phyloP scores from a whole-genome alignment of 345 rosid genomes.

The Sisymbrium altissimum region DNA sequence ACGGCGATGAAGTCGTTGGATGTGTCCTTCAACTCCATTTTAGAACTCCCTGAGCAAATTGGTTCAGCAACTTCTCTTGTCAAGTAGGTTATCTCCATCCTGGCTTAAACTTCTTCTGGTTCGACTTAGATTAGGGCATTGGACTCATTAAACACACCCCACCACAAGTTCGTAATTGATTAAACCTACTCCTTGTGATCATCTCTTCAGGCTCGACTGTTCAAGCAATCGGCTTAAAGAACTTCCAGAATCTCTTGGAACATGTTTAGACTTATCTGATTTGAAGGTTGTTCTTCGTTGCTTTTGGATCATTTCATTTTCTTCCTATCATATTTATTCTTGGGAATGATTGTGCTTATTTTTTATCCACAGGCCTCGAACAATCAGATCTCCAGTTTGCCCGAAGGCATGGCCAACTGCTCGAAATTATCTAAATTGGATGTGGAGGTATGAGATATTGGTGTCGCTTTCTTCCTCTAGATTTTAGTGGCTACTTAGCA shows the following conservation, averaged over 20 bases:
- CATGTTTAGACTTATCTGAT: conserved; percentile 70
- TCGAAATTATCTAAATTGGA: conserved; percentile 69
- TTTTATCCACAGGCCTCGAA: conserved; percentile 64
- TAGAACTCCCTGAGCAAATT: conserved; percentile 68
- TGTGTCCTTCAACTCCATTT: conserved; percentile 64
- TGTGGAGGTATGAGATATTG: conserved; percentile 84
- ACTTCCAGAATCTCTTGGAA: conserved; percentile 73
- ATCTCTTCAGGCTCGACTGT: conserved; percentile 71
- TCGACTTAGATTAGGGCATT: background rate
- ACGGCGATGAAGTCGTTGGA: conserved; percentile 74
- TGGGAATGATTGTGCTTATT: conserved; percentile 17
- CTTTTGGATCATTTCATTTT: conserved; percentile 20
- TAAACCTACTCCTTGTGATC: conserved; percentile 16
- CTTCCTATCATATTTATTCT: background rate
- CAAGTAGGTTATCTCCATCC: conserved; percentile 52
- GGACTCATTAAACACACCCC: background rate
- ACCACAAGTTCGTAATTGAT: conserved; percentile 9
- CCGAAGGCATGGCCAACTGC: conserved; percentile 71
- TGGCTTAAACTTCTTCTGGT: background rate
- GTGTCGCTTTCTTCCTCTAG: background rate
- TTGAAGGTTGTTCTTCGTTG: conserved; percentile 58
- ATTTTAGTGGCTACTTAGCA: background rate
- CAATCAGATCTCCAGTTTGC: conserved; percentile 58
- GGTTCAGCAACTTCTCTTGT: conserved; percentile 79
- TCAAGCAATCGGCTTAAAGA: conserved; percentile 72